These are phyloP conservation scores for Aureobasidium melanogenum DNA, from an alignment of 2,329 filamentous ascomycete species.

Conservation along the genomic window DNA sequence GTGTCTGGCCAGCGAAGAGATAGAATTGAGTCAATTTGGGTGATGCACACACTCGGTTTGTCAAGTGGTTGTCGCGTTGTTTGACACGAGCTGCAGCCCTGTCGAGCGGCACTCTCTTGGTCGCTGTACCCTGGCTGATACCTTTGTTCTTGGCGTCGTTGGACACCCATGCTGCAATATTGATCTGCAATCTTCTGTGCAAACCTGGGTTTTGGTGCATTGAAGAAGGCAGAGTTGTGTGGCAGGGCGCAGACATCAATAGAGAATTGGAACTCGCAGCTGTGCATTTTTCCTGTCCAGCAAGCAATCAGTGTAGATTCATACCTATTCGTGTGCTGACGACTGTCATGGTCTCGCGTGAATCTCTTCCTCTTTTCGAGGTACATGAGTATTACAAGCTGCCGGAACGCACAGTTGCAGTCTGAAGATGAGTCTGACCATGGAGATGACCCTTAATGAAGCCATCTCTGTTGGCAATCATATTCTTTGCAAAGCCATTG, in stretches of 20 bases:
- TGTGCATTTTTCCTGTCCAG: background rate
- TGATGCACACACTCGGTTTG: background rate
- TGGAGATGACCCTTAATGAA: too few relatives aligned
- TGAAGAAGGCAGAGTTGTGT: background rate
- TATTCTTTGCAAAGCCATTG: background rate
- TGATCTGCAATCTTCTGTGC: background rate
- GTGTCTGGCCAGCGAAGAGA: slow-evolving; percentile 25
- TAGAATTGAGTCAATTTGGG: slow-evolving; percentile 25
- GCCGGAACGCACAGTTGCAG: too few relatives aligned
- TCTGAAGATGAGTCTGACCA: too few relatives aligned
- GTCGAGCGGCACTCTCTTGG: background rate
- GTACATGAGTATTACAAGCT: too few relatives aligned
- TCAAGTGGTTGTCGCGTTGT: background rate
- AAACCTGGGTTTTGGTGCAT: background rate
- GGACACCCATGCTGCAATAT: background rate
- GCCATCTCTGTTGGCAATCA: too few relatives aligned
- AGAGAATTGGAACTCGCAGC: background rate
- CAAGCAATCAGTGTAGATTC: background rate
- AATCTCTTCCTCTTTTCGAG: too few relatives aligned
- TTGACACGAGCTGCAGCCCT: background rate
- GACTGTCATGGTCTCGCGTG: too few relatives aligned
- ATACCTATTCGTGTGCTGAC: background rate
- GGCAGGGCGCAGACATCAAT: background rate
- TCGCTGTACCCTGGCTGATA: background rate
- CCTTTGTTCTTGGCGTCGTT: background rate